Evolutionary conservation across 108 stramenopile species (phyloP).

Genomic region (Skeletonema tropicum): DNA sequence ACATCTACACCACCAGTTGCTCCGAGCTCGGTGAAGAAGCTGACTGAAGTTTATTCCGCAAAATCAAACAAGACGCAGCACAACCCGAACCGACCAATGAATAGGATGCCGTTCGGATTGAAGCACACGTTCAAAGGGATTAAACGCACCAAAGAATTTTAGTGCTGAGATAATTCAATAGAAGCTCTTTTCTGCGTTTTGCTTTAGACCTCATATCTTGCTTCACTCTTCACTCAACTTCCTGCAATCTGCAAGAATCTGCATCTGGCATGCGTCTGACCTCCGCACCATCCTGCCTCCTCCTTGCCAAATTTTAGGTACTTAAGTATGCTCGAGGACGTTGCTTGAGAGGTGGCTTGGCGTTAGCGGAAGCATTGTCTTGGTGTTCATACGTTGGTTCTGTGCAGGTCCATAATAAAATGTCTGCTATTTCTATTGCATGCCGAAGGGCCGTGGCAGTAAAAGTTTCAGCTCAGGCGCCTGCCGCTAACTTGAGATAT

Average conservation of each 20-base stretch:
- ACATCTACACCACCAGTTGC: neutral
- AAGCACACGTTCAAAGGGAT: slow-evolving; percentile 2
- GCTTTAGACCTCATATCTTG: too few species aligned
- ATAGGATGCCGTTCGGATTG: neutral
- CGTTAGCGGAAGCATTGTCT: too few species aligned
- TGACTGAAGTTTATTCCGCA: neutral
- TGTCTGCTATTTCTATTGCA: neutral
- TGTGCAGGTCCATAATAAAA: neutral
- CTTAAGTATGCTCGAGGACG: too few species aligned
- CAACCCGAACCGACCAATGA: neutral
- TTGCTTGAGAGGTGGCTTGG: too few species aligned
- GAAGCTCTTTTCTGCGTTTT: too few species aligned
- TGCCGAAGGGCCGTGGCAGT: neutral
- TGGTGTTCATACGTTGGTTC: neutral
- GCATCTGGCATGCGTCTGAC: too few species aligned
- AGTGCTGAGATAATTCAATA: too few species aligned
- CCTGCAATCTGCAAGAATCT: too few species aligned
- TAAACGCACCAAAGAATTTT: neutral
- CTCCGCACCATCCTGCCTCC: too few species aligned
- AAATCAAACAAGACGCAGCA: neutral
- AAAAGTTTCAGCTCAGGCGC: neutral
- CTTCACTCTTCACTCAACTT: too few species aligned
- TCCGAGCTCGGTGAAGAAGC: neutral
- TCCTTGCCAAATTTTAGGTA: too few species aligned
- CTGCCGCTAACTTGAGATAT: neutral